Evolutionary conservation across 1,284 basidiomycete genomes (phyloP), one percentile per base, ranked within the genome.

Genomic region (Limonomyces culmigenus): DNA sequence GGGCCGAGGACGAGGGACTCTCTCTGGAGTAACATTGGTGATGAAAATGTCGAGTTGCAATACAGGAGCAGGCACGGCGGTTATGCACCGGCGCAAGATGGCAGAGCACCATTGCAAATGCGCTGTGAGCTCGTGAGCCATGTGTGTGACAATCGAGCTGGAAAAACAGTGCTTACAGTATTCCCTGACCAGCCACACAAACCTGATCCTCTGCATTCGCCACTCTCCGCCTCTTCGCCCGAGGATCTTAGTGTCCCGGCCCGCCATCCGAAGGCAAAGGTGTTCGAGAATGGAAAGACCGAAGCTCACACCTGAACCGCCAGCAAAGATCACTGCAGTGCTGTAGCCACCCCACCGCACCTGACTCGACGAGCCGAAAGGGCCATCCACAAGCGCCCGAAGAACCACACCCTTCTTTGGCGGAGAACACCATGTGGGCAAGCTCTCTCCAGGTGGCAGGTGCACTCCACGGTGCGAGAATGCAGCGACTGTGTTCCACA

Each of bases 181-280:
- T 50, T 89, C 86, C 35, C 83, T 63, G 34, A 86, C 63, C 34
- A 89, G 67, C 87, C 87, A 91, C 3, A 89, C 69, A 44, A 91
- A 86, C 17, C 84, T 64, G 0, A 88, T 65, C 2, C 83, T 65
- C 29, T 53, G 59, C 2, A 70, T 72, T 39, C 59, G 57, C 44
- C 66, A 71, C 6, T 53, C 53, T 30, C 56, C 60, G 3, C 53
- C 44, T 30, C 50, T 52, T 3, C 63, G 61, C 12, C 65, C 67
- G 15, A 63, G 53, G 48, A 50, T 52, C 41, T 45, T 51, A 3
- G 67, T 65, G 37, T 71, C 63, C 39, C 68, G 53, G 33, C 65
- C 65, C 0, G 69, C 63, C 47, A 87, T 60, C 42, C 69, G 67
- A 35, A 72, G 56, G 46, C 73, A 80, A 16, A 83, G 50, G 46